Base-by-base conservation (phyloP, 2,329 filamentous ascomycete genomes). In the Apiospora phragmitis region DNA sequence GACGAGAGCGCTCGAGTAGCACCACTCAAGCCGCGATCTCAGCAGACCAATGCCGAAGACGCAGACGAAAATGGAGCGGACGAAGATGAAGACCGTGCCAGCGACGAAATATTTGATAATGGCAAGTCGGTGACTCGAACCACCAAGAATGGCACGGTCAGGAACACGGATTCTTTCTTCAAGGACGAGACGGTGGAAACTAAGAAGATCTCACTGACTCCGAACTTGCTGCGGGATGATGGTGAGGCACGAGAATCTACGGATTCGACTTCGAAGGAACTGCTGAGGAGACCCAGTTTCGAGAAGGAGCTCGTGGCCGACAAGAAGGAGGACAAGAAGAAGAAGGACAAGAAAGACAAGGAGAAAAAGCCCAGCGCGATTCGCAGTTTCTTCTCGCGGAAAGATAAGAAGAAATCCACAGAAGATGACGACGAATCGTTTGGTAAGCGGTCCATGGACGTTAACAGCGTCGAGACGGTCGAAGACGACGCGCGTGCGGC, bases 111-210 rank as follows among this genome's bases (percentile, higher is more conserved):
- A 4, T 87, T 91, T 70, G 88, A 90, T 66, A 89, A 86, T 72
- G 76, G 81, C 1, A 84, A 85, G 70, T 84, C 88, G 55, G 83
- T 83, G 1, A 82, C 84, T 1, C 87, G 86, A 79, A 89, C 92
- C 78, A 94, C 94, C 45, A 90, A 92, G 73, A 97, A 97, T 76
- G 94, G 94, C 55, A 95, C 93, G 29, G 88, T 97, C 62, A 90
- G 95, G 73, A 97, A 97, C 79, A 95, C 94, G 5, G 95, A 98
- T 81, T 97, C 95, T 0, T 98, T 98, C 85, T 98, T 98, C 86
- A 97, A 94, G 81, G 96, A 98, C 78, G 95, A 99, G 78, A 94
- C 90, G 42, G 92, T 94, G 47, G 96, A 98, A 81, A 98, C 96
- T 3, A 94, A 97, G 81, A 98, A 98, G 84, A 98, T 99, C 75